These are phyloP conservation scores for Byssoonygena ceratinophila DNA, from an alignment of 2,329 filamentous ascomycete genomes.

Conservation along the genomic window DNA sequence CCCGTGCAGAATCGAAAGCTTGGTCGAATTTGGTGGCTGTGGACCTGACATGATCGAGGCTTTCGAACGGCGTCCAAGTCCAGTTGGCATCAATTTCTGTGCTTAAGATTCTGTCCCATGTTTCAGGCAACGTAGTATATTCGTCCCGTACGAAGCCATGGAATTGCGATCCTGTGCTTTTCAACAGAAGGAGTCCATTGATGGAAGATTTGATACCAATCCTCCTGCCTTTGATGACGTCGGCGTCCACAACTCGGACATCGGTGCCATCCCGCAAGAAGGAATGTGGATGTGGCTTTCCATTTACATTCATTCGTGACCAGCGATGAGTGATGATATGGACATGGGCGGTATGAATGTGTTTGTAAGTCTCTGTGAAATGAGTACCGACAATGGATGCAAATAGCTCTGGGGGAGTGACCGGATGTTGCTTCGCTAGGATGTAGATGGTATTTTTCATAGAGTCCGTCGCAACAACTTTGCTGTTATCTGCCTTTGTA, in stretches of 20 bases:
- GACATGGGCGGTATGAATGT: constrained; percentile 78
- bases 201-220: constrained; percentile 70
- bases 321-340: constrained; percentile 77
- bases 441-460: constrained; percentile 98
- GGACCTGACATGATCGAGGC: constrained; percentile 56
- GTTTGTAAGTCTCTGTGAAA: constrained; percentile 76
- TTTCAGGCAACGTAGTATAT: constrained; percentile 81
- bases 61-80: constrained; percentile 67
- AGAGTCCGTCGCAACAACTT: constrained; percentile 90
- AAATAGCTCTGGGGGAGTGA: constrained; percentile 87
- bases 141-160: constrained; percentile 88
- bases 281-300: constrained; percentile 85
- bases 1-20: constrained; percentile 66
- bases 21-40: constrained; percentile 59
- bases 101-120: constrained; percentile 88
- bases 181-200: constrained; percentile 73
- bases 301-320: constrained; percentile 78
- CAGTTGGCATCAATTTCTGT: constrained; percentile 83
- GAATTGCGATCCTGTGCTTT: constrained; percentile 94
- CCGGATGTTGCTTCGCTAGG: constrained; percentile 82
- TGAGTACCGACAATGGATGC: constrained; percentile 74
- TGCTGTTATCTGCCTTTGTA: constrained; percentile 85
- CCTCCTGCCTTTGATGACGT: constrained; percentile 55
- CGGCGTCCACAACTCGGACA: constrained; percentile 69
- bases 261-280: constrained; percentile 86